Conservation (phyloP, 2,329 filamentous ascomycete species). For the Ciborinia camelliae region DNA sequence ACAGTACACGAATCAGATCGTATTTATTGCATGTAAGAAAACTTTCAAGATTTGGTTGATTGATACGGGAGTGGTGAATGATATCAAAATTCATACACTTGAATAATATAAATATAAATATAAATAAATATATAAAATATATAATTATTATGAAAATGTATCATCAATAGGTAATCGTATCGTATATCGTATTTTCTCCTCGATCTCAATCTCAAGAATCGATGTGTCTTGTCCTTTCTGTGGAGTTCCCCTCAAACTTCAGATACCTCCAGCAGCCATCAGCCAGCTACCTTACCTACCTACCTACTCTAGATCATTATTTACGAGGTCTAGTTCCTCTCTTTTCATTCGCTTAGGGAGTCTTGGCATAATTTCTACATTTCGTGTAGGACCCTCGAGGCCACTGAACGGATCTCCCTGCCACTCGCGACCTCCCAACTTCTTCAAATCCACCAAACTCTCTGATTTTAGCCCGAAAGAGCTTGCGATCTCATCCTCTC, state of each 20-base stretch:
- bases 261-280: no score
- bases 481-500: slow-evolving; percentile 14
- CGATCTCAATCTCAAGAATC: neutral
- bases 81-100: neutral
- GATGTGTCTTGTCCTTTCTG: neutral
- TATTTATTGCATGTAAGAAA: neutral
- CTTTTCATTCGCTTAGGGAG: slow-evolving; percentile 16
- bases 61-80: neutral
- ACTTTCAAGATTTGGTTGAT: neutral
- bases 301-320: no score
- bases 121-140: no score
- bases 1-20: slow-evolving; percentile 6
- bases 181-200: neutral
- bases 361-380: slow-evolving; percentile 25
- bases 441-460: slow-evolving; percentile 21
- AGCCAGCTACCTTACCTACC: no score
- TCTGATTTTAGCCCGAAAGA: slow-evolving; percentile 22
- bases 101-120: neutral
- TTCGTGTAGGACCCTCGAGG: slow-evolving; percentile 16
- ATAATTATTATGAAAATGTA: neutral
- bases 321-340: slow-evolving; percentile 11
- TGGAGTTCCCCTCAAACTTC: slow-evolving; percentile 11
- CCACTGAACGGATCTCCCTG: slow-evolving; percentile 17
- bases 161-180: no score
- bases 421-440: slow-evolving; percentile 16